phyloP scores from a whole-genome alignment of 1,284 basidiomycete species.

The Naganishia cerealis region DNA sequence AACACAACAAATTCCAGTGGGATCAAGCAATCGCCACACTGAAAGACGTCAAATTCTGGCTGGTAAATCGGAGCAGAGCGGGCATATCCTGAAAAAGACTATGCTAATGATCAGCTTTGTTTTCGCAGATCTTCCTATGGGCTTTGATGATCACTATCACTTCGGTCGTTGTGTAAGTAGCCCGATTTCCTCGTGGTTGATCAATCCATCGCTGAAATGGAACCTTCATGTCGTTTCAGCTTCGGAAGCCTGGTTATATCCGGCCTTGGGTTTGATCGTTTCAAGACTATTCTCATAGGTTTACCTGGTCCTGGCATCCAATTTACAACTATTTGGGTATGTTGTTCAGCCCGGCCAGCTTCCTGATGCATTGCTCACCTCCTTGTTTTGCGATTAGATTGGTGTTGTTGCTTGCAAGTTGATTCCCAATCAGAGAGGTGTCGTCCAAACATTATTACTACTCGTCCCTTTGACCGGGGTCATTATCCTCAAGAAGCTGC shows the following conservation, averaged over 20 bases:
- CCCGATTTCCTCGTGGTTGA: too few species aligned
- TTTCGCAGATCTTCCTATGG: slow-evolving; percentile 8
- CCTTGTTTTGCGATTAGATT: background rate
- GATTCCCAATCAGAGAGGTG: slow-evolving; percentile 1
- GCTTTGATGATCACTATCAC: slow-evolving; percentile 9
- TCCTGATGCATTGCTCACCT: background rate
- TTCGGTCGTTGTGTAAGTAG: slow-evolving; percentile 7
- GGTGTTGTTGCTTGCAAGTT: slow-evolving; percentile 11
- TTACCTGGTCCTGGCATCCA: slow-evolving; percentile 10
- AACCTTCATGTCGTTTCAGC: background rate
- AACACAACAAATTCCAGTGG: slow-evolving; percentile 17
- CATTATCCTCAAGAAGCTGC: slow-evolving; percentile 15
- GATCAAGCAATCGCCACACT: slow-evolving; percentile 12
- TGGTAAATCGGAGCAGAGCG: background rate
- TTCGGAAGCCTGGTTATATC: slow-evolving; percentile 12
- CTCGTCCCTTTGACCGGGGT: slow-evolving; percentile 12
- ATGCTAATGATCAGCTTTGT: background rate
- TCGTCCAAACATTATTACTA: slow-evolving; percentile 9
- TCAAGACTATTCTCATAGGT: slow-evolving; percentile 14
- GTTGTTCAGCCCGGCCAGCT: background rate
- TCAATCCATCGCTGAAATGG: background rate
- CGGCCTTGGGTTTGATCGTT: slow-evolving; percentile 18
- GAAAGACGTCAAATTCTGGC: slow-evolving; percentile 23
- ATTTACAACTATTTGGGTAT: slow-evolving; percentile 14
- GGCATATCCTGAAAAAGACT: background rate